phyloP scores from a whole-genome alignment of 768 basidiomycete species.

The Pleurotus pulmonarius region DNA sequence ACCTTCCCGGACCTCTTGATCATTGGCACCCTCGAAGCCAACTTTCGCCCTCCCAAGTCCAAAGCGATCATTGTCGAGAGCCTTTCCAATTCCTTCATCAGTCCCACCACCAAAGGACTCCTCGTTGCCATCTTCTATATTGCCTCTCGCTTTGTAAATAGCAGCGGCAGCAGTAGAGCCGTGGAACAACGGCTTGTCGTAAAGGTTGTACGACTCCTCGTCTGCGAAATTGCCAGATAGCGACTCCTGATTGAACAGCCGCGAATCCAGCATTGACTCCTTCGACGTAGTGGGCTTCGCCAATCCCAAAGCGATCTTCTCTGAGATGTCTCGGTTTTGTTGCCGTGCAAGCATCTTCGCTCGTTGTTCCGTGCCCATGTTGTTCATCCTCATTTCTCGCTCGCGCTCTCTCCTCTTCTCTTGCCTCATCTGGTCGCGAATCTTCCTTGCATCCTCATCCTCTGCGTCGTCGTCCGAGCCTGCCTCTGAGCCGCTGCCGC shows the following conservation, averaged over 20 bases:
- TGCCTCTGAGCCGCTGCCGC: constrained; percentile 53
- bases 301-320: constrained; percentile 96
- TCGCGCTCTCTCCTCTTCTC: constrained; percentile 95
- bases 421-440: constrained; percentile 86
- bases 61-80: constrained; percentile 92
- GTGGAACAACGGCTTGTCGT: constrained; percentile 93
- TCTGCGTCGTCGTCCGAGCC: constrained; percentile 54
- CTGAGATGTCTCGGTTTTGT: constrained; percentile 98
- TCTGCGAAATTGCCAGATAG: constrained; percentile 79
- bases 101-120: constrained; percentile 94
- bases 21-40: constrained; percentile 89
- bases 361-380: constrained; percentile 96
- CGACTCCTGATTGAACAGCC: constrained; percentile 96
- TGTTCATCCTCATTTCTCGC: constrained; percentile 97
- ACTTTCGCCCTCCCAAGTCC: constrained; percentile 77
- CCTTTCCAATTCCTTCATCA: constrained; percentile 89
- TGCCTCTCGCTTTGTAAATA: constrained; percentile 96
- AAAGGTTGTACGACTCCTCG: constrained; percentile 91
- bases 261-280: constrained; percentile 95
- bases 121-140: constrained; percentile 80
- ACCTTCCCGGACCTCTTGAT: constrained; percentile 83
- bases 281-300: constrained; percentile 96
- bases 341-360: constrained; percentile 95
- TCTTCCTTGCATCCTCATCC: constrained; percentile 80
- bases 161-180: constrained; percentile 97